These are phyloP conservation scores for Bodo saltans DNA, from an alignment of 78 protist species.

Conservation along the genomic window DNA sequence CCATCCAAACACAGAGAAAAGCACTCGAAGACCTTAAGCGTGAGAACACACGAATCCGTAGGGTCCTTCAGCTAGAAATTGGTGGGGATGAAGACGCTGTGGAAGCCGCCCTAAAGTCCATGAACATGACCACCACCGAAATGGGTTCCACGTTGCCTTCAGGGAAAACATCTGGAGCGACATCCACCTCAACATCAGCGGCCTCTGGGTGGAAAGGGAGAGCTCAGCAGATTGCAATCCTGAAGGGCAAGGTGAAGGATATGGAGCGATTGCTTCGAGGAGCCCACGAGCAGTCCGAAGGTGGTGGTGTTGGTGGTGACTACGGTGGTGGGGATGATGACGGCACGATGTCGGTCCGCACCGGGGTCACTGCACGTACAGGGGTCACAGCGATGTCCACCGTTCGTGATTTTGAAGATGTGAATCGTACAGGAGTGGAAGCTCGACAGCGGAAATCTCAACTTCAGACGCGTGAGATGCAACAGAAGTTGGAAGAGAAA, in stretches of 20 bases:
- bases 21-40: not conserved
- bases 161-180: no score
- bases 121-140: not conserved
- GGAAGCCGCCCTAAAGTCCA: not conserved
- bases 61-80: not conserved
- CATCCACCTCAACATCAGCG: no score
- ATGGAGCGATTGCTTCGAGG: not conserved
- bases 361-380: not conserved
- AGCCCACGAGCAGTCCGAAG: not conserved
- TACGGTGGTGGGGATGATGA: not conserved
- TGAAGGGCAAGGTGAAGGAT: not conserved
- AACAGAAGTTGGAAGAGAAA: not conserved
- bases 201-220: not conserved
- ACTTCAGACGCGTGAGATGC: not conserved
- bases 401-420: not conserved
- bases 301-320: not conserved
- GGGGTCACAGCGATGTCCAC: not conserved
- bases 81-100: not conserved
- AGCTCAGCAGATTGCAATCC: not conserved
- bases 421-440: not conserved
- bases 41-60: not conserved
- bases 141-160: no score
- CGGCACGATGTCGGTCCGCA: not conserved
- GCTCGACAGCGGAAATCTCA: no score
- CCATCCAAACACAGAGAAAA: not conserved